Percentiles rank a stretch among this genome's conserved stretches.
phyloP scores from a whole-genome alignment of 495 filamentous ascomycete species.

The Lasiosphaeria ovina region DNA sequence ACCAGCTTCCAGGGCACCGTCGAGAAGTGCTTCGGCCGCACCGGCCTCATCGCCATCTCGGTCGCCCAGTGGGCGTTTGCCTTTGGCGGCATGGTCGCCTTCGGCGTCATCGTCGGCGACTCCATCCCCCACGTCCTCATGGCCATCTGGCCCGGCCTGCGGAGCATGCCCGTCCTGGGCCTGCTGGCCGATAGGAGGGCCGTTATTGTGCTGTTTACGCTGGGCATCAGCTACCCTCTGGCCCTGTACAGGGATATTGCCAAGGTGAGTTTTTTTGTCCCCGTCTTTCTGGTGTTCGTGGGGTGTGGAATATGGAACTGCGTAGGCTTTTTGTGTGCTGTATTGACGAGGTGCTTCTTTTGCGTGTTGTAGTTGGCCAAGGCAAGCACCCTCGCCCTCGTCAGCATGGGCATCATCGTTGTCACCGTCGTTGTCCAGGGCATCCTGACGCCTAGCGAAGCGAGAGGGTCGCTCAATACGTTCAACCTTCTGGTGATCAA shows the following conservation, averaged over 20 bases:
- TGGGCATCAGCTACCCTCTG: conserved; percentile 87
- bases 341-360: not conserved
- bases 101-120: conserved; percentile 95
- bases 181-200: conserved; percentile 76
- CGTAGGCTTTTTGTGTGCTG: not conserved
- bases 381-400: conserved; percentile 84
- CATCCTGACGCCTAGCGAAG: conserved; percentile 64
- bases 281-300: too few species aligned
- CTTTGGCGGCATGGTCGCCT: conserved; percentile 97
- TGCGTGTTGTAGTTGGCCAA: conserved; percentile 69
- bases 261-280: conserved; percentile 59
- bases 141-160: conserved; percentile 75
- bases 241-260: conserved; percentile 95
- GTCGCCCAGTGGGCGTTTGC: conserved; percentile 97
- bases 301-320: not conserved
- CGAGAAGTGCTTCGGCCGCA: conserved; percentile 85
- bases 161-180: conserved; percentile 71
- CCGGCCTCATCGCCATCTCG: conserved; percentile 84
- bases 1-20: conserved; percentile 93
- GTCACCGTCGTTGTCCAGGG: conserved; percentile 87
- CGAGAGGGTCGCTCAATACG: conserved; percentile 64
- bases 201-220: conserved; percentile 79
- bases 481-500: conserved; percentile 67
- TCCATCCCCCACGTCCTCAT: conserved; percentile 86
- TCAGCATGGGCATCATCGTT: conserved; percentile 89